phyloP scores from a whole-genome alignment of 2,329 filamentous ascomycete genomes.

The Aspergillus eucalypticola region DNA sequence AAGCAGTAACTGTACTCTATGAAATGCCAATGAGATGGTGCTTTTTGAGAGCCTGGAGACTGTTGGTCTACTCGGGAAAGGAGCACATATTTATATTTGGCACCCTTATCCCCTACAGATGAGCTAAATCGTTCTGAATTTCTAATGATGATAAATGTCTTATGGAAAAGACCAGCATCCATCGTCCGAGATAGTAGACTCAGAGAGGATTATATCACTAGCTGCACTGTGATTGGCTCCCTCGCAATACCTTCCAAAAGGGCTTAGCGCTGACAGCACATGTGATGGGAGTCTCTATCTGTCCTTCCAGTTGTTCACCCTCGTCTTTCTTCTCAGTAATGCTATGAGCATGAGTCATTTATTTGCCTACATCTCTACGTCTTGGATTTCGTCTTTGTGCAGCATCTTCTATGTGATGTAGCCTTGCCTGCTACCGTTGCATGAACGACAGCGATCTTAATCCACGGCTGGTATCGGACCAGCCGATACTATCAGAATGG shows the following conservation, averaged over 20 bases:
- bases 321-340: not conserved
- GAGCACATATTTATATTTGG: too few relatives aligned
- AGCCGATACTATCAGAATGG: conserved; percentile 5
- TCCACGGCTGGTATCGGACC: not conserved
- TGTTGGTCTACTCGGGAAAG: too few relatives aligned
- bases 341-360: too few relatives aligned
- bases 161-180: not conserved
- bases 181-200: not conserved
- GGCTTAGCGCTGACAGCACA: conserved; percentile 7
- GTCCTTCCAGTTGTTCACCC: not conserved
- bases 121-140: not conserved
- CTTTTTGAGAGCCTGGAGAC: too few relatives aligned
- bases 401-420: too few relatives aligned
- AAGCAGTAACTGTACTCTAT: too few relatives aligned
- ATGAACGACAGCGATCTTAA: too few relatives aligned
- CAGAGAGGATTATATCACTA: not conserved
- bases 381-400: too few relatives aligned
- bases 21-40: too few relatives aligned
- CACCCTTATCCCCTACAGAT: too few relatives aligned
- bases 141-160: not conserved
- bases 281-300: not conserved
- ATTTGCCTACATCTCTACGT: too few relatives aligned
- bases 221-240: conserved; percentile 7
- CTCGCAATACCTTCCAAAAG: conserved; percentile 18
- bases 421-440: not conserved